Evolutionary conservation across 2,329 filamentous ascomycete species (phyloP).

Genomic region (Alternaria longipes): DNA sequence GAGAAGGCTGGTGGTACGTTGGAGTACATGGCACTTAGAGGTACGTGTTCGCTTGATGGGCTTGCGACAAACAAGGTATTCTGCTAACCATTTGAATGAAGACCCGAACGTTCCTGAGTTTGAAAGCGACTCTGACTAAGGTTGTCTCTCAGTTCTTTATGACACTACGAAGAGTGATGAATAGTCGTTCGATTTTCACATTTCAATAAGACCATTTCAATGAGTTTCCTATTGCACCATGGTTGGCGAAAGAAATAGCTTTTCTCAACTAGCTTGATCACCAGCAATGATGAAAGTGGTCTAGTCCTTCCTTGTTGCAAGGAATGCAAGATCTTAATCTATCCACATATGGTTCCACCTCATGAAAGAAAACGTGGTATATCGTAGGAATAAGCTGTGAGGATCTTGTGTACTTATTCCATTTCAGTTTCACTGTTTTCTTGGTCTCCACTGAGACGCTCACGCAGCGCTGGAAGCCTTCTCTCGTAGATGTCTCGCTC

Average conservation of each 20-base stretch:
- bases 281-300: not conserved
- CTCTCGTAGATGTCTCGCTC: conserved; percentile 22
- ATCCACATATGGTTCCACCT: not conserved
- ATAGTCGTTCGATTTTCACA: not conserved
- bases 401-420: not conserved
- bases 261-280: not conserved
- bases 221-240: not conserved
- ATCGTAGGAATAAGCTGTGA: not conserved
- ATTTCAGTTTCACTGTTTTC: not conserved
- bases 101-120: conserved; percentile 59
- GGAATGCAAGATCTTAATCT: not conserved
- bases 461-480: not conserved
- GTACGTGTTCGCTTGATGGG: conserved; percentile 37
- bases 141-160: not conserved
- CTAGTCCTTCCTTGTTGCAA: not conserved
- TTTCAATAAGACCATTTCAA: not conserved
- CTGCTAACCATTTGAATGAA: conserved; percentile 26
- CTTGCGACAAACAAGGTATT: not conserved
- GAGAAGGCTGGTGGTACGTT: conserved; percentile 55
- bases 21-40: conserved; percentile 56
- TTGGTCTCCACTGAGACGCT: not conserved
- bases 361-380: not conserved
- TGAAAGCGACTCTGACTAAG: conserved; percentile 56
- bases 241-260: not conserved
- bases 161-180: not conserved